Conservation (phyloP, 345 rosid species). For the Acer campestre region DNA sequence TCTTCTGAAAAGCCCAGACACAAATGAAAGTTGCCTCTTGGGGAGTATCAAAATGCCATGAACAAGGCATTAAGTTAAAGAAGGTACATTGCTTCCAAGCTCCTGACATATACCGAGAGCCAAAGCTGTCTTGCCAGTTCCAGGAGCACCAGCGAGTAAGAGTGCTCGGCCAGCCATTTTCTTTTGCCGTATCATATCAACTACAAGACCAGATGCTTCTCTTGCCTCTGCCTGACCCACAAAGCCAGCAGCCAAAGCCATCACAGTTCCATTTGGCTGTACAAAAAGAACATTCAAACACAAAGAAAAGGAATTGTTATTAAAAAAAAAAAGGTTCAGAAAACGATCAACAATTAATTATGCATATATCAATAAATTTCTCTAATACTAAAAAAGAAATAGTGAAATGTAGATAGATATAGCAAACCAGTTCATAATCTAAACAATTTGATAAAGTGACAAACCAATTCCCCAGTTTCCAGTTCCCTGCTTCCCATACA, state of each 20-base stretch:
- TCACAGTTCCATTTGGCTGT: constrained; percentile 72
- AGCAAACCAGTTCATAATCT: background rate
- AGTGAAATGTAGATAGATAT: background rate
- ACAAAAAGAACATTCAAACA: constrained; percentile 2
- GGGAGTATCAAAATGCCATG: background rate
- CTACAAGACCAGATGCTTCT: constrained; percentile 96
- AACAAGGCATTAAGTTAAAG: background rate
- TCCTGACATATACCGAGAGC: constrained; percentile 96
- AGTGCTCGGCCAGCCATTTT: constrained; percentile 99
- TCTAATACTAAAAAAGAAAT: too few species aligned
- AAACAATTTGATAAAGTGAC: background rate
- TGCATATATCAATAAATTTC: too few species aligned
- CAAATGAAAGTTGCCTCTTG: background rate
- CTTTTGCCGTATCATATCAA: constrained; percentile 94
- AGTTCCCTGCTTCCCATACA: background rate
- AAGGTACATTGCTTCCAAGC: constrained; percentile 88
- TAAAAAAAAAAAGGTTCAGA: background rate
- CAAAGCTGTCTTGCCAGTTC: constrained; percentile 97
- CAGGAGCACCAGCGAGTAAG: constrained; percentile 93
- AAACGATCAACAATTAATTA: background rate
- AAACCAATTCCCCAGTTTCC: background rate
- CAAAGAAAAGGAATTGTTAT: background rate
- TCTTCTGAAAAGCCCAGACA: constrained; percentile 4
- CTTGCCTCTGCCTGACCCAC: constrained; percentile 96
- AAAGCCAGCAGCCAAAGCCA: constrained; percentile 85